These are phyloP conservation scores for Microglena sp. DNA, from an alignment of 139 green algal genomes.

Conservation along the genomic window DNA sequence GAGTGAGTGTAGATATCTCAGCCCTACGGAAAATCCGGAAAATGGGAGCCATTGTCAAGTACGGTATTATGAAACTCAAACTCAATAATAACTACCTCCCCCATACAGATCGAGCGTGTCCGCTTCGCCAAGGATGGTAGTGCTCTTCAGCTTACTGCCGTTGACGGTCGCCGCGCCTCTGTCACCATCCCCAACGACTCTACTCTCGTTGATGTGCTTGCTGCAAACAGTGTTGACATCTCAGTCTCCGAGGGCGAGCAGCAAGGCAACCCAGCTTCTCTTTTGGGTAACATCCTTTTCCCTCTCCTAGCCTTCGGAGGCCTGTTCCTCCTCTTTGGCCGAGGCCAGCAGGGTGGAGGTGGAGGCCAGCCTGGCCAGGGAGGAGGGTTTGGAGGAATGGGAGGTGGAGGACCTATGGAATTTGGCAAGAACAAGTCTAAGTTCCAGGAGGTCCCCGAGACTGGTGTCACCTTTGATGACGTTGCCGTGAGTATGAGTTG, in stretches of 20 bases:
- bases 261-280: slow-evolving; percentile 81
- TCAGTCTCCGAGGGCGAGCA: slow-evolving; percentile 77
- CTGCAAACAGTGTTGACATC: slow-evolving; percentile 86
- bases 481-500: slow-evolving; percentile 74
- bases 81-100: too few relatives aligned
- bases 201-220: slow-evolving; percentile 84
- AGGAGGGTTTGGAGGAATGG: slow-evolving; percentile 29
- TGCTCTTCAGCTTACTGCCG: slow-evolving; percentile 68
- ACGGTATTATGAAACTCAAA: too few relatives aligned
- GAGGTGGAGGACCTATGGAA: slow-evolving; percentile 76
- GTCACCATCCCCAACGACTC: slow-evolving; percentile 82
- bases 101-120: slow-evolving; percentile 97
- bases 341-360: slow-evolving; percentile 13
- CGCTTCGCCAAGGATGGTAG: slow-evolving; percentile 96
- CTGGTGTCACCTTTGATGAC: slow-evolving; percentile 79
- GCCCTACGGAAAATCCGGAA: too few relatives aligned
- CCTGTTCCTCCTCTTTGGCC: slow-evolving; percentile 85
- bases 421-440: slow-evolving; percentile 87
- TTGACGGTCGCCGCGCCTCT: slow-evolving; percentile 62
- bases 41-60: too few relatives aligned
- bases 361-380: slow-evolving; percentile 45
- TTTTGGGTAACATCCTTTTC: slow-evolving; percentile 98
- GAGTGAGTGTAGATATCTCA: too few relatives aligned
- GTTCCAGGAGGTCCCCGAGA: slow-evolving; percentile 92
- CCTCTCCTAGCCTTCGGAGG: slow-evolving; percentile 95